Base-by-base conservation (phyloP, 2,329 filamentous ascomycete species). In the Colletotrichum magnum region DNA sequence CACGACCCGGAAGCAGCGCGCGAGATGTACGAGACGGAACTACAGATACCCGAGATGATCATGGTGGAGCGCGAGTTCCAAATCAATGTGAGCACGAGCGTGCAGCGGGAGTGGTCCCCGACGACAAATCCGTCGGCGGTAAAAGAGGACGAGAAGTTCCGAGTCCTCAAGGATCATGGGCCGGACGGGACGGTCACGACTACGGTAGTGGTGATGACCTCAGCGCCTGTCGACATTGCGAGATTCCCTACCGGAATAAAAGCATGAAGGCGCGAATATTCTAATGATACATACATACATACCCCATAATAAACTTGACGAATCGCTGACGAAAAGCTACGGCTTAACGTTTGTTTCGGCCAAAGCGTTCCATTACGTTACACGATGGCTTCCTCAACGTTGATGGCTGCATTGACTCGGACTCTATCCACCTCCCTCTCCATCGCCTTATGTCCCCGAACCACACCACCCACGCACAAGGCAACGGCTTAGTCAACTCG, bases 101-200 rank as follows among this genome's bases (percentile, higher is more conserved):
- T 43, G 3, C 41, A 54, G 1, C 54, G 39, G 3, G 28, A 48
- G 4, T 51, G 18, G 21, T 39, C 50, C 12, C 39, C 53, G 1
- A 56, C 60, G 1, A 26, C 24, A 2, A 66, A 53, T 15, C 9
- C 45, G 6, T 56, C 56, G 5, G 57, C 24, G 12, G 39, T 69
- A 5, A 51, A 21, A 18, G 50, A 54, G 1, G 50, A 61, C 4
- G 62, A 69, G 43, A 50, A 54, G 18, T 59, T 69, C 18, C 50
- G 51, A n/a, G 51, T 69, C 39, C 16, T 66, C 3, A 69, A 66
- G 43, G 51, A 51, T 6, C 21, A 66, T 6, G 62, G 32, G 2
- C 62, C 66, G 6, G 66, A 66, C 6, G 66, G 66, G 13, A 39
- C 39, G 9, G 47, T 66, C 10, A 66, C 62, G 10, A 69, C 66